These are phyloP conservation scores for Gnaphalium uliginosum DNA, from an alignment of 129 eudicot species.

Conservation along the genomic window DNA sequence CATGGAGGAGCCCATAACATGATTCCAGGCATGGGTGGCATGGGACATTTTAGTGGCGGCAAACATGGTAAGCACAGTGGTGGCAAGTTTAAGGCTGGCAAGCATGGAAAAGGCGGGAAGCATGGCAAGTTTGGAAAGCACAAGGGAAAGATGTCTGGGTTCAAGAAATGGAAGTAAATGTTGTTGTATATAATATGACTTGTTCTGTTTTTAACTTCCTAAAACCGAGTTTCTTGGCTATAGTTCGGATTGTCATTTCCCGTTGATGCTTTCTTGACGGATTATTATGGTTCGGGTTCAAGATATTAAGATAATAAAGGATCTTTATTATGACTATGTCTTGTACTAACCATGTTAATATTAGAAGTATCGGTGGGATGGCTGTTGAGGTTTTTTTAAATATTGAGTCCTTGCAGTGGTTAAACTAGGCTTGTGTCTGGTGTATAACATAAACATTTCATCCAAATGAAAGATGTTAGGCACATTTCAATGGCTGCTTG, in stretches of 20 bases:
- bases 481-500: not conserved
- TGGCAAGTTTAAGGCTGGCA: slow-evolving; percentile 67
- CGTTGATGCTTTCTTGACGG: slow-evolving; percentile 3
- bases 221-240: slow-evolving; percentile 16
- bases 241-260: slow-evolving; percentile 7
- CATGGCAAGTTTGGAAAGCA: slow-evolving; percentile 58
- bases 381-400: not conserved
- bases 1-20: slow-evolving; percentile 28
- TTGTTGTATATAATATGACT: slow-evolving; percentile 11
- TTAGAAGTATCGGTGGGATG: not conserved
- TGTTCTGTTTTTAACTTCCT: slow-evolving; percentile 7
- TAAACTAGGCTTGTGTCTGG: not conserved
- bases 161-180: slow-evolving; percentile 62
- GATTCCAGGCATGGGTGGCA: slow-evolving; percentile 22
- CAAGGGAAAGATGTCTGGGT: slow-evolving; percentile 40
- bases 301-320: slow-evolving; percentile 27
- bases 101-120: slow-evolving; percentile 52
- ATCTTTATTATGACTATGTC: slow-evolving; percentile 1
- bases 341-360: not conserved
- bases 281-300: slow-evolving; percentile 11
- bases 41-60: slow-evolving; percentile 46
- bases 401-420: not conserved
- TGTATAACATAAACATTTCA: not conserved
- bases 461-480: not conserved
- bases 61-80: slow-evolving; percentile 56